phyloP scores from a whole-genome alignment of 78 protist genomes.

The Isochrysis galbana region DNA sequence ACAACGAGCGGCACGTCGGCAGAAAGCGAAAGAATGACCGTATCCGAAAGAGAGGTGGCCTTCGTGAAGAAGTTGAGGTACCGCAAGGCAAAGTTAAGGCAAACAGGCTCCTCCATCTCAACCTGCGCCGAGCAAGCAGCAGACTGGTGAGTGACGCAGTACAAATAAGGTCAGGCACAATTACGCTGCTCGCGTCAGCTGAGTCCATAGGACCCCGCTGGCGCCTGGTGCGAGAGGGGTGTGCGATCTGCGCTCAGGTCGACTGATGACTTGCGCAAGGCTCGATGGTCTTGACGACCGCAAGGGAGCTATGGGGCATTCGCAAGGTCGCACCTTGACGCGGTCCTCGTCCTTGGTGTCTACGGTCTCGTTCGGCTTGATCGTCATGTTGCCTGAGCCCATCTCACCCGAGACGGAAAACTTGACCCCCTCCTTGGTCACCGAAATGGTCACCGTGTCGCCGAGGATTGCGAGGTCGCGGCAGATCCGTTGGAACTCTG shows the following conservation, averaged over 20 bases:
- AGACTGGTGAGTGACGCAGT: too few relatives aligned
- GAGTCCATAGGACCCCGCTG: too few relatives aligned
- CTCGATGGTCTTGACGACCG: too few relatives aligned
- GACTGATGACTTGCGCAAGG: too few relatives aligned
- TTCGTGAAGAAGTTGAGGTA: slow-evolving; percentile 49
- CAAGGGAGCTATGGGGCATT: too few relatives aligned
- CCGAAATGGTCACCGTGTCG: slow-evolving; percentile 42
- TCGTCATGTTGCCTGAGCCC: slow-evolving; percentile 43
- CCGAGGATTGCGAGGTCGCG: slow-evolving; percentile 34
- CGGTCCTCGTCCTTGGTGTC: too few relatives aligned
- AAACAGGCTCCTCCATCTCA: slow-evolving; percentile 34
- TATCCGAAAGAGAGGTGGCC: background rate
- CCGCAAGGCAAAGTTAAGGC: slow-evolving; percentile 45
- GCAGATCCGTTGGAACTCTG: slow-evolving; percentile 44
- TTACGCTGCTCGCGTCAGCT: too few relatives aligned
- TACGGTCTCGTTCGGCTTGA: background rate
- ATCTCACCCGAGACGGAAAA: slow-evolving; percentile 39
- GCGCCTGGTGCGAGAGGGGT: too few relatives aligned
- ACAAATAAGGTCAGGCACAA: too few relatives aligned
- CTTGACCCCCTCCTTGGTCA: slow-evolving; percentile 41
- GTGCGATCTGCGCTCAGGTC: too few relatives aligned
- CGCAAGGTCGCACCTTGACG: too few relatives aligned
- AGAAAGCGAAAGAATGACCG: background rate
- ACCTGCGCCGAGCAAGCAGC: too few relatives aligned
- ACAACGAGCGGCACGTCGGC: background rate